Conservation (phyloP, 1,139 yeast genomes). For the Saccharomyces hybrid region DNA sequence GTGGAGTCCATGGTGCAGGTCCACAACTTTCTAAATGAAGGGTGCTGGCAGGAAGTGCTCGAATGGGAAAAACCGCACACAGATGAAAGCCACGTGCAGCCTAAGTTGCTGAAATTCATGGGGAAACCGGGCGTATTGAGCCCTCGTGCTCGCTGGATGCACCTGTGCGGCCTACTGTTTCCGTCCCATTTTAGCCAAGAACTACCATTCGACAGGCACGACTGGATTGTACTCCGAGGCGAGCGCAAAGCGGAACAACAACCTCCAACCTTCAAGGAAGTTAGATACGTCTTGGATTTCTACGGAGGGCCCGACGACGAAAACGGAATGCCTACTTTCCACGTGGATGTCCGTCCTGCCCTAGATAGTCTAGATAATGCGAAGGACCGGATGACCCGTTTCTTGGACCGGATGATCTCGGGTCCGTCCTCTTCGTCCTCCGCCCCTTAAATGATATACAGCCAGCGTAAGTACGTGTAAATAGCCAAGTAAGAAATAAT, state of each 20-base stretch:
- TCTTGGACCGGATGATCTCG: constrained; percentile 30
- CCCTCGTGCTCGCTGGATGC: constrained; percentile 77
- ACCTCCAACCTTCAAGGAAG: constrained; percentile 45
- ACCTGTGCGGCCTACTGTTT: constrained; percentile 57
- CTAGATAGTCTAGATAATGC: constrained; percentile 61
- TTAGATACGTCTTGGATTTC: constrained; percentile 91
- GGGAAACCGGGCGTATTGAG: constrained; percentile 85
- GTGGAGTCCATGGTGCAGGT: constrained; percentile 96
- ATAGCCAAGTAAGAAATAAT: background rate
- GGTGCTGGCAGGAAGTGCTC: constrained; percentile 93
- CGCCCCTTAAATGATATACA: background rate
- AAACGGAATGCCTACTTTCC: constrained; percentile 83
- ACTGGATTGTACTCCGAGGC: constrained; percentile 87
- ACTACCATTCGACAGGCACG: constrained; percentile 97
- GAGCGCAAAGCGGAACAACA: constrained; percentile 24
- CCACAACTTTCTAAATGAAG: constrained; percentile 93
- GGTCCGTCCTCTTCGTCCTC: background rate
- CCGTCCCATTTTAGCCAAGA: constrained; percentile 68
- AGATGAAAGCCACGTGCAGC: constrained; percentile 46
- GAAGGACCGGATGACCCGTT: constrained; percentile 44
- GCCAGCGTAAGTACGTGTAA: background rate
- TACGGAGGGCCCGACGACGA: constrained; percentile 91
- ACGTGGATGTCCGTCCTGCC: constrained; percentile 93
- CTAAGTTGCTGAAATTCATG: constrained; percentile 77
- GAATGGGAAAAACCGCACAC: constrained; percentile 77